Conservation (phyloP, 169 alveolate species). For the Cryptosporidium ryanae region DNA sequence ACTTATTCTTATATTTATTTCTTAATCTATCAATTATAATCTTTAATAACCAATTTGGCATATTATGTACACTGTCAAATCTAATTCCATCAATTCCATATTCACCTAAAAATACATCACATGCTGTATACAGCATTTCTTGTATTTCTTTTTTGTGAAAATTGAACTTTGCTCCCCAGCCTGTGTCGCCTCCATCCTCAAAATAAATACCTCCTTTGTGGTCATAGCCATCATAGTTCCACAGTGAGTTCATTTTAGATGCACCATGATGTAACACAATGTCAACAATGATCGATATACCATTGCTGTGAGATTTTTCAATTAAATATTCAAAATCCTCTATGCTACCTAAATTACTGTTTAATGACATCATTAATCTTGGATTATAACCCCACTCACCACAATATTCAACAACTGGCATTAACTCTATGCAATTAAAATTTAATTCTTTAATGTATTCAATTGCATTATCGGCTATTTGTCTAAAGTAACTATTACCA, state of each 20-base stretch:
- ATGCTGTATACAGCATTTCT: conserved; percentile 75
- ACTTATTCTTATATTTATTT: conserved; percentile 51
- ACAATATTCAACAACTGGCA: conserved; percentile 79
- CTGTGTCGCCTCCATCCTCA: conserved; percentile 80
- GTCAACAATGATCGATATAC: conserved; percentile 64
- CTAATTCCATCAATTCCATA: conserved; percentile 79
- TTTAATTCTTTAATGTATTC: conserved; percentile 21
- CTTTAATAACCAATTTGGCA: conserved; percentile 58
- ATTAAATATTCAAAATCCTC: conserved; percentile 62
- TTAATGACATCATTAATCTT: conserved; percentile 64
- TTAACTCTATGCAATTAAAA: conserved; percentile 76
- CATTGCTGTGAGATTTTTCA: conserved; percentile 60
- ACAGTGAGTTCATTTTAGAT: conserved; percentile 76
- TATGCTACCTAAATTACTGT: conserved; percentile 70
- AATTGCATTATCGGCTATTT: conserved; percentile 59
- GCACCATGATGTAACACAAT: conserved; percentile 78
- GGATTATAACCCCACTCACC: conserved; percentile 81
- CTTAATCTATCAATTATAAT: conserved; percentile 25
- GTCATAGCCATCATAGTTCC: conserved; percentile 79
- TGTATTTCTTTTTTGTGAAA: conserved; percentile 76
- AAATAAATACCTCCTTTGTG: conserved; percentile 79
- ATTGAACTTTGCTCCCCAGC: conserved; percentile 80
- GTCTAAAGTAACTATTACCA: conserved; percentile 10
- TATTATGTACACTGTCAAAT: conserved; percentile 78
- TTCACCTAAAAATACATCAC: conserved; percentile 73